Conservation (phyloP, 176 grass and related monocot genomes). For the Themeda triandra region DNA sequence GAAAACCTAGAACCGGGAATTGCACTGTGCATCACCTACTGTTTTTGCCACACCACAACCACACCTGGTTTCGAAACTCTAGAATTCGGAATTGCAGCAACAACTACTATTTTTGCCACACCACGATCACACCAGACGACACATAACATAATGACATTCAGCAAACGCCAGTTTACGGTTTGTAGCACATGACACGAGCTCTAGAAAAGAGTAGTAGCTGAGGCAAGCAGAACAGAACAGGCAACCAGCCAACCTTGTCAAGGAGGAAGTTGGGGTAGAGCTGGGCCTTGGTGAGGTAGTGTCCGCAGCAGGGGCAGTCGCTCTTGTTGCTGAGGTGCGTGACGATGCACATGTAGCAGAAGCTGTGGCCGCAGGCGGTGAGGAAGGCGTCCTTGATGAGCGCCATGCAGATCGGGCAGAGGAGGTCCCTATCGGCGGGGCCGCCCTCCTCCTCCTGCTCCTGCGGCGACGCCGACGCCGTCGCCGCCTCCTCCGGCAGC, state of each 20-base stretch:
- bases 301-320: slow-evolving; percentile 87
- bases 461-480: not conserved
- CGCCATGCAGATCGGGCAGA: slow-evolving; percentile 98
- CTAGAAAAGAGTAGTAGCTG: not conserved
- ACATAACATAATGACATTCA: not conserved
- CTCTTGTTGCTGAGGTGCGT: slow-evolving; percentile 90
- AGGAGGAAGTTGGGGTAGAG: slow-evolving; percentile 96
- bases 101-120: not conserved
- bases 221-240: not conserved
- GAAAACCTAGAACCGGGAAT: not conserved
- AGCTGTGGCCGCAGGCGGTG: slow-evolving; percentile 90
- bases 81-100: not conserved
- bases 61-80: too few species aligned
- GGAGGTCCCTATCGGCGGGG: slow-evolving; percentile 70
- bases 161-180: not conserved
- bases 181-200: not conserved
- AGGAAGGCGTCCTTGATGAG: slow-evolving; percentile 99
- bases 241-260: slow-evolving; percentile 60
- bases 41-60: too few species aligned
- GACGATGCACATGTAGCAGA: slow-evolving; percentile 99
- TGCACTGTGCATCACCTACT: too few species aligned
- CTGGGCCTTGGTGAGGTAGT: slow-evolving; percentile 92
- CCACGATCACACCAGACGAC: not conserved
- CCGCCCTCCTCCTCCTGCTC: not conserved
- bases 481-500: slow-evolving; percentile 12